Conservation (phyloP, 2,329 filamentous ascomycete genomes). For the Botryotinia convoluta region DNA sequence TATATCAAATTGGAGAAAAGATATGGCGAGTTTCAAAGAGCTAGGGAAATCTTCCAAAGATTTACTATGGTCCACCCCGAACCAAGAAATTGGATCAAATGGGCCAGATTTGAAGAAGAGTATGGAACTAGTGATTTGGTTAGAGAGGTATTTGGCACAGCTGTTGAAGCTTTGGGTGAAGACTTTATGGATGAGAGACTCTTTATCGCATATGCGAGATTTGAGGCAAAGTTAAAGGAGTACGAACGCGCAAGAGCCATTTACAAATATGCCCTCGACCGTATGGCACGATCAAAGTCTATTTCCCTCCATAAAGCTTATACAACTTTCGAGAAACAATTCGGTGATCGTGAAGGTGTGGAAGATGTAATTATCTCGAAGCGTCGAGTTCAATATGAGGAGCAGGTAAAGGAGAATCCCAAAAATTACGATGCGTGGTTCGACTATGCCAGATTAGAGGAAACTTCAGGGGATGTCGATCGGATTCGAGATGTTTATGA, state of each 20-base stretch:
- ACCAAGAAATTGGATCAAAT: conserved; percentile 97
- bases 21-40: conserved; percentile 86
- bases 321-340: conserved; percentile 98
- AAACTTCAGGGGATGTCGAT: conserved; percentile 77
- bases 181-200: conserved; percentile 95
- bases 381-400: conserved; percentile 87
- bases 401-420: conserved; percentile 87
- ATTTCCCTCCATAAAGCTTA: conserved; percentile 86
- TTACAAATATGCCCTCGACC: conserved; percentile 94
- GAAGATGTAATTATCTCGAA: conserved; percentile 97
- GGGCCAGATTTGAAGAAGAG: conserved; percentile 96
- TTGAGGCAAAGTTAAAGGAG: conserved; percentile 92
- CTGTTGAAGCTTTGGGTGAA: conserved; percentile 86
- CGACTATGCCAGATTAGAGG: conserved; percentile 88
- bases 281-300: conserved; percentile 83
- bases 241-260: conserved; percentile 91
- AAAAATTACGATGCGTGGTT: conserved; percentile 99
- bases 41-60: conserved; percentile 83
- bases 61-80: conserved; percentile 94
- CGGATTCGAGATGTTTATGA: conserved; percentile 92
- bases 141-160: conserved; percentile 83
- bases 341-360: conserved; percentile 86
- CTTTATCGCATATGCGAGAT: conserved; percentile 93
- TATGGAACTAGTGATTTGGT: conserved; percentile 89
- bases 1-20: conserved; percentile 98